Base-by-base conservation (phyloP, 1,284 basidiomycete species). In the Trichosporon ovoides region DNA sequence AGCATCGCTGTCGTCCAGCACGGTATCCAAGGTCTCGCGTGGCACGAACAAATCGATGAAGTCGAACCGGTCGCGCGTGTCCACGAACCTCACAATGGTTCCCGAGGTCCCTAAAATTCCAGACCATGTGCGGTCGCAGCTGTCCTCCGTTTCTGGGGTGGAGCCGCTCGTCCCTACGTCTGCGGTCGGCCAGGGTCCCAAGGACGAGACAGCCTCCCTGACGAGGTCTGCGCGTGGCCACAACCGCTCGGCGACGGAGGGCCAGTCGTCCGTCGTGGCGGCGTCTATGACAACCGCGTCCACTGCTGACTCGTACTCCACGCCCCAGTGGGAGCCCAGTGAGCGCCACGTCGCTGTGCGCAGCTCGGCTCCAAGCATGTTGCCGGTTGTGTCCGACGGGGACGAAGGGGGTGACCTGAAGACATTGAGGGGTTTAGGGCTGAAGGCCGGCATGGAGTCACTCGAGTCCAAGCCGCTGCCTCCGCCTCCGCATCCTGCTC, bases 31-130 rank as follows among this genome's bases (percentile, higher is more conserved):
- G 43, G 43, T 48, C 43, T 48, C 43, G 43, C 43, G 43, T 11
- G 43, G 24, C 43, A 48, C 43, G 7, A 48, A 28, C 43, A 48
- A 48, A 22, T 48, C 43, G 43, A 48, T 48, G 28, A 31, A 31
- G 28, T 31, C 28, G 28, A 31, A 31, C 28, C 28, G 28, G 9
- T 31, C 28, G 28, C 28, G 28, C 28, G 43, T 24, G 43, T 48
- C 43, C 13, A 48, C 43, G 22, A 48, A 48, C 43, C 43, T 48
- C 22, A 48, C 43, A 12, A 48, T 48, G 43, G 43, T 48, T 7
- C 43, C 43, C 43, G 43, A 48, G 43, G 43, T 48, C 14, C 43
- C 43, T 24, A 48, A 28, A 22, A 48, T 48, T 11, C 43, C 43
- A 24, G 43, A 48, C n/a, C 43, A 48, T 24, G 28, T 48, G 43